Base-by-base conservation (phyloP, 495 filamentous ascomycete species). In the Aspergillus conjunctus region DNA sequence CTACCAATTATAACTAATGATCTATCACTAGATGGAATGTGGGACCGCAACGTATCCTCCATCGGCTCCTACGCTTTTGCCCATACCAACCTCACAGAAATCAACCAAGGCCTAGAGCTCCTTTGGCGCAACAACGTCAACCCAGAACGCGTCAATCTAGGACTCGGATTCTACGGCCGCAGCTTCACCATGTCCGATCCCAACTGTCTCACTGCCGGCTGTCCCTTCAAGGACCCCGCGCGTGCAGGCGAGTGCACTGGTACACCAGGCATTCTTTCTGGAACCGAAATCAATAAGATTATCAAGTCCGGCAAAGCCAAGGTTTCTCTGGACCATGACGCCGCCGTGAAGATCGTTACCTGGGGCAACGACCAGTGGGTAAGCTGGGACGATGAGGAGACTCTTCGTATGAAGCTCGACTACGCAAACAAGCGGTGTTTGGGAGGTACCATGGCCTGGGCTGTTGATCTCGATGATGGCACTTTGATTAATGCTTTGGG, bases 301-400 rank as follows among this genome's bases (percentile, higher is more conserved):
- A 43, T 60, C 33, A 32, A 52, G 1, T 56, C 49, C 1, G 50
- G 37, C 39, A 46, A 46, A 12, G 46, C 49, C n/a, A 41, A 39
- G 0, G 44, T 59, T 1, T 11, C 56, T 0, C 32, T 60, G n/a
- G 54, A 68, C 48, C 54, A 61, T 22, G 60, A 63, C 3, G 65
- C 59, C 6, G 62, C 62, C 0, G 65, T 68, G 26, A 77, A 82
- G 65, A 74, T 75, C 20, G 52, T 81, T 18, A 66, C 65, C 0
- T 82, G 64, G 63, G 63, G 73, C 58, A 22, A 51, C 0, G 64
- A 82, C 53, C 78, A 83, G 59, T 84, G 81, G 81, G 71, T 83
- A 2, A 72, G 68, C 2, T 84, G 70, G 54, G 74, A 84, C 56
- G 78, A 82, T 60, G 52, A 18, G 3, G 65, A 75, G 15, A 81